A percentile compares a stretch with the other conserved stretches of the same genome.
phyloP scores from a whole-genome alignment of 352 stramenopile species.

The Blastocystis sp. region DNA sequence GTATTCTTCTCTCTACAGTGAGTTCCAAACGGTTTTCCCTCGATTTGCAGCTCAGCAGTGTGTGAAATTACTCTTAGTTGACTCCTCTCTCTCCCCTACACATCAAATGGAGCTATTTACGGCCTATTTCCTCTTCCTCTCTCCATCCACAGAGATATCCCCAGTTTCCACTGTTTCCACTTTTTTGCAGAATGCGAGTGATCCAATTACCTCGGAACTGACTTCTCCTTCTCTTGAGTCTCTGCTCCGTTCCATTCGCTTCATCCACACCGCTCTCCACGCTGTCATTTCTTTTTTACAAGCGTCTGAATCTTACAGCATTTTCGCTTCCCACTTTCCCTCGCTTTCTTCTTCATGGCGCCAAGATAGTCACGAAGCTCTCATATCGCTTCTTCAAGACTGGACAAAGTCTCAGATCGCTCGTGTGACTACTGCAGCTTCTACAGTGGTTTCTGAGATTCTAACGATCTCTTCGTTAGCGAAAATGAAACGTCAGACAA shows the following conservation, averaged over 20 bases:
- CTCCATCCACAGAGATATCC: neutral
- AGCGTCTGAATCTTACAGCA: neutral
- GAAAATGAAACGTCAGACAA: neutral
- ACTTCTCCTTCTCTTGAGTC: neutral
- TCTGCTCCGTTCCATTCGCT: neutral
- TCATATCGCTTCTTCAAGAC: neutral
- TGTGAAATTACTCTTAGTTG: neutral
- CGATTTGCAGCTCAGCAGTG: neutral
- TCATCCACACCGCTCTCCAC: neutral
- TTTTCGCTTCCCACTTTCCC: neutral
- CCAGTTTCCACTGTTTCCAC: neutral
- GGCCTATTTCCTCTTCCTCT: neutral
- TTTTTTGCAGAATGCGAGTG: neutral
- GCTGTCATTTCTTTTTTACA: neutral
- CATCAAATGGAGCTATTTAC: slow-evolving; percentile 1
- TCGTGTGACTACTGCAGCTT: neutral
- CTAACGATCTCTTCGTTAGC: neutral
- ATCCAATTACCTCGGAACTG: neutral
- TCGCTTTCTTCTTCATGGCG: neutral
- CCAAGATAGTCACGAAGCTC: neutral
- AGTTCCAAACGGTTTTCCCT: neutral
- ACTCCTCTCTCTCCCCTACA: neutral
- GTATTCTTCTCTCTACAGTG: neutral
- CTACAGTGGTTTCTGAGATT: neutral
- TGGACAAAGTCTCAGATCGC: neutral